Percentiles rank a stretch among this genome's conserved stretches.
These are phyloP conservation scores for Cryptococcus amylolentus DNA, from an alignment of 1,284 basidiomycete genomes.

Conservation along the genomic window DNA sequence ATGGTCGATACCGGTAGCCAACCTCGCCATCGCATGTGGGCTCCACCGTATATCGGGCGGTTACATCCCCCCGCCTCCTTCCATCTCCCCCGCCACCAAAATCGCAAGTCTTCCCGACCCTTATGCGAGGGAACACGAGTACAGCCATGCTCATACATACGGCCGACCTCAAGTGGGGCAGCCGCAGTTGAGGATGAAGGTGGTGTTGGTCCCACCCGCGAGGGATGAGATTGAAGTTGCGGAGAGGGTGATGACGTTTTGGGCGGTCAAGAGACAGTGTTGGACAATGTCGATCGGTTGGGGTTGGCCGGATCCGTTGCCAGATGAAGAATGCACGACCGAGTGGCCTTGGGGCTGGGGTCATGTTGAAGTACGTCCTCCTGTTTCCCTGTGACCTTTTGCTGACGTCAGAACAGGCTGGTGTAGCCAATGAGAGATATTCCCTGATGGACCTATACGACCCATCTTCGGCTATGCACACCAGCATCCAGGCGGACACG, in stretches of 20 bases:
- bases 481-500: constrained; percentile 17
- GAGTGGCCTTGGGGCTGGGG: constrained; percentile 29
- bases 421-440: constrained; percentile 4
- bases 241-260: constrained; percentile 35
- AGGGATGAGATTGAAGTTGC: constrained; percentile 35
- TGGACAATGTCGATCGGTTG: constrained; percentile 31
- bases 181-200: constrained; percentile 25
- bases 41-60: constrained; percentile 30
- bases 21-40: constrained; percentile 35
- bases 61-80: constrained; percentile 11
- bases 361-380: constrained; percentile 21
- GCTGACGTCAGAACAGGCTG: neutral
- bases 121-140: constrained; percentile 16
- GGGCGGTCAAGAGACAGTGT: constrained; percentile 38
- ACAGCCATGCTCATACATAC: constrained; percentile 13
- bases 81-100: too few relatives aligned
- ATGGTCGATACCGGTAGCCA: constrained; percentile 31
- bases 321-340: constrained; percentile 34
- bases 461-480: constrained; percentile 16
- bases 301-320: constrained; percentile 31
- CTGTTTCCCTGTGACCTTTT: neutral
- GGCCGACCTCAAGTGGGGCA: too few relatives aligned
- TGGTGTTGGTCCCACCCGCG: constrained; percentile 33
- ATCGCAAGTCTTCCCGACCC: constrained; percentile 12
- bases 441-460: constrained; percentile 24